Evolutionary conservation across 1,284 basidiomycete species (phyloP), one percentile per base, ranked within the genome.

Genomic region (Pisolithus thermaeus): DNA sequence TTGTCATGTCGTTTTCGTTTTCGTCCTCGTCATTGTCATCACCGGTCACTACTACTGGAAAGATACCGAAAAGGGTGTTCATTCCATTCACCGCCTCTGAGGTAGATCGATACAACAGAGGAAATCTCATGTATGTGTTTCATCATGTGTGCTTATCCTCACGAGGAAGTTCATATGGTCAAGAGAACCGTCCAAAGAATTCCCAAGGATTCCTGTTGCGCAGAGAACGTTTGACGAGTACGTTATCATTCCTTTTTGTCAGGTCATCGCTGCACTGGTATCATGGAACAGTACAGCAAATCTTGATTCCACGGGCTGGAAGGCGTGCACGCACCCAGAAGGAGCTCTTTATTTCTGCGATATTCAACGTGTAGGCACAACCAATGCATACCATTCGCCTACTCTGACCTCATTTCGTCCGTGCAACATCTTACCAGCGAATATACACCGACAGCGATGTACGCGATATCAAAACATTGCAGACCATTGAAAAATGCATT

Each of bases 311-410:
- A 27, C 41, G 30, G 32, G 18, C 18, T 56, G 55, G 55, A 36
- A 47, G 27, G 14, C 45, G n/a, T 51, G 45, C 35, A 46, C 46
- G 14, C 52, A 53, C 22, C 52, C 49, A 7, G 54, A 53, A 42
- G 54, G 52, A 11, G 52, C 52, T 14, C 36, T 51, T n/a, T 55
- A 55, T 22, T 55, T 55, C 54, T 49, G 23, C 8, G 40, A 52
- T n/a, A 30, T 32, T 16, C 23, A 25, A 9, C 25, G 36, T 18
- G 47, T 55, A 43, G 12, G 42, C 5, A 27, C 27, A 28, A 14
- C 7, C 27, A 14, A 36, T n/a, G 22, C 36, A 7, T 23, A 23
- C 28, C 42, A 16, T 39, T 12, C 32, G 12, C 12, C 32, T 35
- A 8, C 6, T n/a, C n/a, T 20, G 9, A 20, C 45, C 30, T 6